A percentile compares a stretch with the other conserved stretches of the same genome.
These are phyloP conservation scores for Epipyxis sp. DNA, from an alignment of 108 stramenopile species.

Conservation along the genomic window DNA sequence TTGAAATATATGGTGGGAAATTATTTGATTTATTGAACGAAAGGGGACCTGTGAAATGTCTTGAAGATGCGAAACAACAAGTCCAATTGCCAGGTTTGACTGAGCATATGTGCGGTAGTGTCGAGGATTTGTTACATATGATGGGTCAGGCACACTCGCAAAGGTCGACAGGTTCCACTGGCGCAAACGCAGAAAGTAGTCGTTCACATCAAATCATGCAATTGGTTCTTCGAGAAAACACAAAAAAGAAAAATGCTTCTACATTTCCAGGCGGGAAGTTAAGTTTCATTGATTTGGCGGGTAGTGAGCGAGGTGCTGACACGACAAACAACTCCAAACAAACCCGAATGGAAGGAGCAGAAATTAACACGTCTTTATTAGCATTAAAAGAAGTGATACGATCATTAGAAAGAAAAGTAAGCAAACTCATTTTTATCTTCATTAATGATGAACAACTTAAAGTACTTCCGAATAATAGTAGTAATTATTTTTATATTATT, in stretches of 20 bases:
- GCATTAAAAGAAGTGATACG: constrained; percentile 72
- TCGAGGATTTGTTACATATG: not conserved
- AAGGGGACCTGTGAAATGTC: not conserved
- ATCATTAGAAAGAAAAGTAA: constrained; percentile 51
- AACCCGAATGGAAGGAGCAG: constrained; percentile 65
- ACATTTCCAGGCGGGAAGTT: constrained; percentile 46
- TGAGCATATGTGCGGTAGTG: not conserved
- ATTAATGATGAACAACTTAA: not conserved
- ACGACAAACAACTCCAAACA: constrained; percentile 52
- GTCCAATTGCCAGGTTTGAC: constrained; percentile 18
- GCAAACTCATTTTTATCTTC: no score
- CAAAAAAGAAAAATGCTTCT: not conserved
- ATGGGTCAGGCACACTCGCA: not conserved
- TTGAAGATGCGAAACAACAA: constrained; percentile 34
- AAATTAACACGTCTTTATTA: constrained; percentile 68
- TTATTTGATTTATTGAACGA: constrained; percentile 24
- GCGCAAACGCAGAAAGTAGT: constrained; percentile 6
- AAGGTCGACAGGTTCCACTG: constrained; percentile 3
- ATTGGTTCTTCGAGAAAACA: not conserved
- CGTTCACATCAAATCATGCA: constrained; percentile 29
- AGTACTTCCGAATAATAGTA: constrained; percentile 38
- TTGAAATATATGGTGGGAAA: constrained; percentile 30
- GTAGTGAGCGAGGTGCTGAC: constrained; percentile 69
- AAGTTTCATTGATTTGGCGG: constrained; percentile 71
- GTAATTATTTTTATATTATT: not conserved